Conservation (phyloP, 371 early-diverging fungal species). For the Haplosporangium sp. region DNA sequence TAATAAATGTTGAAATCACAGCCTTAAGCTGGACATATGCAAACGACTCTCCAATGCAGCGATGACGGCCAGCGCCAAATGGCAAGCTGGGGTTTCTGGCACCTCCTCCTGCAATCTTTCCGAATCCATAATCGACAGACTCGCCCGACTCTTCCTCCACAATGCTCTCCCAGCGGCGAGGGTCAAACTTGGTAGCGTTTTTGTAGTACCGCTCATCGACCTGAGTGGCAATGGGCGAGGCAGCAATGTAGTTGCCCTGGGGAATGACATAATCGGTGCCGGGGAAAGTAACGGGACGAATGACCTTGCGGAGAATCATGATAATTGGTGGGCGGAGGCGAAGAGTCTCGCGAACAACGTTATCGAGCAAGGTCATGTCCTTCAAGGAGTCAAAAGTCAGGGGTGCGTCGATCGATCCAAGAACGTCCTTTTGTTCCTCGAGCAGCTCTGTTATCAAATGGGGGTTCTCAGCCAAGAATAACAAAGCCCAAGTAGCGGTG, state of each 20-base stretch:
- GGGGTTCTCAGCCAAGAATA: slow-evolving; percentile 87
- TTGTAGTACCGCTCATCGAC: slow-evolving; percentile 83
- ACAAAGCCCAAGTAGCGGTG: slow-evolving; percentile 91
- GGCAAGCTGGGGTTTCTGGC: slow-evolving; percentile 91
- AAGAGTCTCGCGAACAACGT: slow-evolving; percentile 88
- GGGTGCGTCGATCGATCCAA: slow-evolving; percentile 68
- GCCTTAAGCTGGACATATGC: slow-evolving; percentile 97
- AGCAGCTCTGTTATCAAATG: slow-evolving; percentile 68
- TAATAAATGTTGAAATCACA: slow-evolving; percentile 82
- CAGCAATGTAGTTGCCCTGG: slow-evolving; percentile 88
- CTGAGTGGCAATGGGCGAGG: slow-evolving; percentile 87
- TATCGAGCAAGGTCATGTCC: slow-evolving; percentile 81
- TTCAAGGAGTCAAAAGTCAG: slow-evolving; percentile 84
- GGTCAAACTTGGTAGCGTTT: slow-evolving; percentile 83
- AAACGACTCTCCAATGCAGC: slow-evolving; percentile 98
- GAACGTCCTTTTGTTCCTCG: slow-evolving; percentile 70
- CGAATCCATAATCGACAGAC: slow-evolving; percentile 87
- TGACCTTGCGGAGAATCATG: slow-evolving; percentile 93
- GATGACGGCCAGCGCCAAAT: slow-evolving; percentile 98
- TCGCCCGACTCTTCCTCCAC: slow-evolving; percentile 50
- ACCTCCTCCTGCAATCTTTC: slow-evolving; percentile 80
- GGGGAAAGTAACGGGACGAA: slow-evolving; percentile 71
- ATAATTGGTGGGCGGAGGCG: slow-evolving; percentile 95
- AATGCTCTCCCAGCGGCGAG: slow-evolving; percentile 77
- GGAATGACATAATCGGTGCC: slow-evolving; percentile 87